Conservation (phyloP, 1,139 yeast genomes). For the Pneumocystis wakefieldiae region DNA sequence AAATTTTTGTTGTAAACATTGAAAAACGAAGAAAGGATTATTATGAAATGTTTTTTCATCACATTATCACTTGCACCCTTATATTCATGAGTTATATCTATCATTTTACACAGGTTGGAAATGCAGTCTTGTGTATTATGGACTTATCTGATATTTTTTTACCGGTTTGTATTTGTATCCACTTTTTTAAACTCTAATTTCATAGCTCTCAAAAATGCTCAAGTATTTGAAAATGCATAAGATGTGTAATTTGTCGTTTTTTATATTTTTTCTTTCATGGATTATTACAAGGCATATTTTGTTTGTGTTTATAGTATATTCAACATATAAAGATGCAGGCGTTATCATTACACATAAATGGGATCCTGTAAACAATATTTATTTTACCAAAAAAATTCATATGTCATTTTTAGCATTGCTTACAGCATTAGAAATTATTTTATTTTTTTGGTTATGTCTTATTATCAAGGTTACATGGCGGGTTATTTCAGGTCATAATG, state of each 20-base stretch:
- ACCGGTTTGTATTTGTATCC: constrained; percentile 21
- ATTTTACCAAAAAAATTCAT: constrained; percentile 45
- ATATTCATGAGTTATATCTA: constrained; percentile 59
- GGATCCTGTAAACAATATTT: constrained; percentile 24
- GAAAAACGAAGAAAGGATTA: constrained; percentile 75
- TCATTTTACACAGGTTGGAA: constrained; percentile 65
- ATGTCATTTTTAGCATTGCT: constrained; percentile 41
- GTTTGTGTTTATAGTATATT: constrained; percentile 46
- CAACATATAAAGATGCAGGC: constrained; percentile 19
- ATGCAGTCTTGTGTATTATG: constrained; percentile 63
- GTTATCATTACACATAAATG: constrained; percentile 16
- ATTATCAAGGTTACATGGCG: constrained; percentile 54
- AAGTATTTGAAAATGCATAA: constrained; percentile 50
- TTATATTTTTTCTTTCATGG: constrained; percentile 57
- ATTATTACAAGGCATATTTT: constrained; percentile 55
- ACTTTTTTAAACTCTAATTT: background rate
- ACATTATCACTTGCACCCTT: constrained; percentile 58
- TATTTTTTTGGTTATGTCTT: constrained; percentile 59
- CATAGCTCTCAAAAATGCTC: constrained; percentile 49
- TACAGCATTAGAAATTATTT: constrained; percentile 50
- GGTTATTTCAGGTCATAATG: constrained; percentile 55
- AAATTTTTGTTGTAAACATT: constrained; percentile 56
- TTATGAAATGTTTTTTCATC: constrained; percentile 76
- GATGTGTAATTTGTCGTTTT: constrained; percentile 56
- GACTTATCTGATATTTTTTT: constrained; percentile 66